These are phyloP conservation scores for Talaromyces albobiverticillius DNA, from an alignment of 2,329 filamentous ascomycete genomes.

Conservation along the genomic window DNA sequence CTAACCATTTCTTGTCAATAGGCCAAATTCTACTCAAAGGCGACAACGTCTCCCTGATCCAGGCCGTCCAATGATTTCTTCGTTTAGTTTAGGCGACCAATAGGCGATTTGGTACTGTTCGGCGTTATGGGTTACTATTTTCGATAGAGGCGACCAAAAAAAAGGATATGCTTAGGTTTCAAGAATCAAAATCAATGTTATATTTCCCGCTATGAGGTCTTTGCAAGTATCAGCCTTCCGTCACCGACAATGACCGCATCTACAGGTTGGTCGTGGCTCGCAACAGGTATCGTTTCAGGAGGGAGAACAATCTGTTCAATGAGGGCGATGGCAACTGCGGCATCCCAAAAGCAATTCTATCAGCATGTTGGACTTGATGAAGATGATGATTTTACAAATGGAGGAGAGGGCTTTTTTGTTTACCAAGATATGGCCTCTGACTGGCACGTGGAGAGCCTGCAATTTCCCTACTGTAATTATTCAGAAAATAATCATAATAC, in stretches of 20 bases:
- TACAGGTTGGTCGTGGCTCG: conserved; percentile 72
- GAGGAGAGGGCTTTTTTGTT: conserved; percentile 30
- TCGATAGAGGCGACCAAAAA: conserved; percentile 18
- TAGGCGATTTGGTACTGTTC: conserved; percentile 6
- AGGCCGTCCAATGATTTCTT: conserved; percentile 43
- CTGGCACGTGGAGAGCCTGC: conserved; percentile 28
- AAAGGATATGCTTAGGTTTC: conserved; percentile 11
- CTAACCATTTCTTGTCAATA: conserved; percentile 33
- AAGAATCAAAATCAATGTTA: conserved; percentile 8
- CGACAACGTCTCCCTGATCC: conserved; percentile 83
- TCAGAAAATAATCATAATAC: conserved; percentile 93
- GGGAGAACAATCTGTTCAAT: conserved; percentile 75
- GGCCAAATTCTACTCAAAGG: conserved; percentile 84
- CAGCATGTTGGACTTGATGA: conserved; percentile 5
- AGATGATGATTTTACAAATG: neutral
- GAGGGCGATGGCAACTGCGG: conserved; percentile 72
- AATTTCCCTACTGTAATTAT: conserved; percentile 61
- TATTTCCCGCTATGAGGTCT: conserved; percentile 20
- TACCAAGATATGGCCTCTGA: conserved; percentile 60
- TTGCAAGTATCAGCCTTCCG: conserved; percentile 53
- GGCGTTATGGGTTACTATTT: conserved; percentile 19
- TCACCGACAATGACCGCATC: conserved; percentile 74
- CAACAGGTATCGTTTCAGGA: conserved; percentile 67
- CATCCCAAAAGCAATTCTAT: conserved; percentile 19
- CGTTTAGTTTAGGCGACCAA: neutral